phyloP scores from a whole-genome alignment of 2,329 filamentous ascomycete genomes.

The Botrytis paeoniae region DNA sequence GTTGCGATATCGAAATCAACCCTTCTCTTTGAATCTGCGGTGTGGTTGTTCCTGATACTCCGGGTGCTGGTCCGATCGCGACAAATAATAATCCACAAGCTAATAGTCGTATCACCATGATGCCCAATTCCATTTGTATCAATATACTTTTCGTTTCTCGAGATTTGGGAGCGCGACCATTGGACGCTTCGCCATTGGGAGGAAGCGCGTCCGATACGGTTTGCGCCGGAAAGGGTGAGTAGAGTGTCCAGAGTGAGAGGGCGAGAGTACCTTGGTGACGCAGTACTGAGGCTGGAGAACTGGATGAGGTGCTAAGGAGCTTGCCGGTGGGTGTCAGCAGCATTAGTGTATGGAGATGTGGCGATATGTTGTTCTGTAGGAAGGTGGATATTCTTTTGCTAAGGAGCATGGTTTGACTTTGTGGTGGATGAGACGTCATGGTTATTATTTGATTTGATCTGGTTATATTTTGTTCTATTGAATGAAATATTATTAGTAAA shows the following conservation, averaged over 20 bases:
- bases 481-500: neutral
- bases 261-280: constrained; percentile 64
- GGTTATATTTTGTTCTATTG: constrained; percentile 27
- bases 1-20: constrained; percentile 8
- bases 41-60: neutral
- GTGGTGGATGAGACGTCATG: constrained; percentile 25
- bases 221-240: constrained; percentile 43
- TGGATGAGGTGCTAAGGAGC: constrained; percentile 60
- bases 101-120: constrained; percentile 56
- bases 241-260: constrained; percentile 58
- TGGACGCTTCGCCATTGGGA: constrained; percentile 8
- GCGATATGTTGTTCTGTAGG: constrained; percentile 54
- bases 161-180: constrained; percentile 20
- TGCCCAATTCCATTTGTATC: constrained; percentile 53
- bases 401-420: constrained; percentile 47
- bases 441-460: neutral
- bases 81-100: constrained; percentile 61
- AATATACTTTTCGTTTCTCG: constrained; percentile 32
- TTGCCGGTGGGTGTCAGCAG: constrained; percentile 60
- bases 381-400: constrained; percentile 63
- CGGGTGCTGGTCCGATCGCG: constrained; percentile 50
- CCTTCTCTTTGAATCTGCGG: constrained; percentile 4
- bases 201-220: constrained; percentile 20
- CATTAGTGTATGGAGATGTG: constrained; percentile 57
- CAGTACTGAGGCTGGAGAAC: constrained; percentile 53